A percentile compares a stretch with the other conserved stretches of the same genome.
phyloP scores from a whole-genome alignment of 148 eudicot species.

The Persicaria maculosa region DNA sequence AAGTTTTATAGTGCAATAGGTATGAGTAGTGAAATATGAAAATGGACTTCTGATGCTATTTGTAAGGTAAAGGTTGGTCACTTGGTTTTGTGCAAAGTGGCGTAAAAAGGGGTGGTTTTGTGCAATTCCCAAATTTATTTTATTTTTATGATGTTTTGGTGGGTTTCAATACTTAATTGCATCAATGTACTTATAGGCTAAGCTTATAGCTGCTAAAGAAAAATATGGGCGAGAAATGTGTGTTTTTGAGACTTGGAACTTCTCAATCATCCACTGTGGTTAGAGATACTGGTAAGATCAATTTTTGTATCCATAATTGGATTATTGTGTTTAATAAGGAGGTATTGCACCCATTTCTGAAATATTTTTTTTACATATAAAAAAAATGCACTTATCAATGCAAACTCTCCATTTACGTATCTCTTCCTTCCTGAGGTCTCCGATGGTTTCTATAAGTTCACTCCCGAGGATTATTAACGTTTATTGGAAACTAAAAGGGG shows the following conservation, averaged over 20 bases:
- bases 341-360: neutral
- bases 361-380: too few species aligned
- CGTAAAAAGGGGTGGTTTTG: too few species aligned
- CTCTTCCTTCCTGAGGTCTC: conserved; percentile 38
- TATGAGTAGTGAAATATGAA: too few species aligned
- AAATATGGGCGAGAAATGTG: conserved; percentile 69
- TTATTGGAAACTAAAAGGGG: conserved; percentile 55
- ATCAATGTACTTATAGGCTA: conserved; percentile 21
- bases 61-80: too few species aligned
- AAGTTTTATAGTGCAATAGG: too few species aligned
- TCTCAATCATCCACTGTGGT: conserved; percentile 33
- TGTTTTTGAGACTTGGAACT: conserved; percentile 55
- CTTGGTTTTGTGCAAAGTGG: too few species aligned
- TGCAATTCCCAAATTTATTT: too few species aligned
- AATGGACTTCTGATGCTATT: too few species aligned
- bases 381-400: neutral
- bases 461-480: conserved; percentile 64
- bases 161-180: neutral
- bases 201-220: conserved; percentile 61
- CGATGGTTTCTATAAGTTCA: conserved; percentile 75
- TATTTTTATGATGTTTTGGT: neutral
- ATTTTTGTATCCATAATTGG: neutral
- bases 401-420: neutral
- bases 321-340: neutral
- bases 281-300: neutral